Evolutionary conservation across 2,329 filamentous ascomycete species (phyloP).

Genomic region (Colletotrichum sp.): DNA sequence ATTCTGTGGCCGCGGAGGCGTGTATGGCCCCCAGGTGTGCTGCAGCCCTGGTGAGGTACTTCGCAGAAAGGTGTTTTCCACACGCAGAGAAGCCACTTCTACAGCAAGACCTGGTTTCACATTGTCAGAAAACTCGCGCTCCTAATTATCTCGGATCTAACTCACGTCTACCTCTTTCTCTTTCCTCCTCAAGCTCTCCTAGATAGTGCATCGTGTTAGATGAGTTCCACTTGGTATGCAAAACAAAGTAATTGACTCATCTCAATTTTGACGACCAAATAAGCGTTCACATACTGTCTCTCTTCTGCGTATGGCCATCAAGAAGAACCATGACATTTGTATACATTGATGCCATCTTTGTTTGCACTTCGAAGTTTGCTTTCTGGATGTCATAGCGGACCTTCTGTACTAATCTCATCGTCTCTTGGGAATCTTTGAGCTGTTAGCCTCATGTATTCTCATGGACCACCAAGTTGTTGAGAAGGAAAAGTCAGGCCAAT

Average conservation of each 20-base stretch:
- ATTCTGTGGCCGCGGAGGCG: not conserved
- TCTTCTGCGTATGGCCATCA: not conserved
- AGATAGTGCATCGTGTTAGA: not conserved
- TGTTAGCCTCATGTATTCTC: not conserved
- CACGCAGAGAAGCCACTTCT: not conserved
- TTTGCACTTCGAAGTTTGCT: not conserved
- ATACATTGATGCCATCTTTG: not conserved
- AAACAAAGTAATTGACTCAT: not conserved
- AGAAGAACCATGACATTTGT: not conserved
- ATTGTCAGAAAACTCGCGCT: not conserved
- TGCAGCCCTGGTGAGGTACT: not conserved
- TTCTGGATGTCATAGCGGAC: not conserved
- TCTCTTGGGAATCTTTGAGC: not conserved
- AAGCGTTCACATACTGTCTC: not conserved
- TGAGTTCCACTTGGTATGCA: not conserved
- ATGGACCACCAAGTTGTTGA: fast-evolving
- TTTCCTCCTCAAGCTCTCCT: not conserved
- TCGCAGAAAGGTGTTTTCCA: not conserved
- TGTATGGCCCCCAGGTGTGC: not conserved
- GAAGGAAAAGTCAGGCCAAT: no score
- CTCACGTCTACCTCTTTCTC: not conserved
- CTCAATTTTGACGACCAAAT: not conserved
- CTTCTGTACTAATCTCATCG: not conserved
- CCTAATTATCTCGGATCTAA: fast-evolving
- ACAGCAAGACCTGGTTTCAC: not conserved